Percentiles rank a stretch among this genome's conserved stretches.
phyloP scores from a whole-genome alignment of 2,329 filamentous ascomycete genomes.

The Colletotrichum karsti region DNA sequence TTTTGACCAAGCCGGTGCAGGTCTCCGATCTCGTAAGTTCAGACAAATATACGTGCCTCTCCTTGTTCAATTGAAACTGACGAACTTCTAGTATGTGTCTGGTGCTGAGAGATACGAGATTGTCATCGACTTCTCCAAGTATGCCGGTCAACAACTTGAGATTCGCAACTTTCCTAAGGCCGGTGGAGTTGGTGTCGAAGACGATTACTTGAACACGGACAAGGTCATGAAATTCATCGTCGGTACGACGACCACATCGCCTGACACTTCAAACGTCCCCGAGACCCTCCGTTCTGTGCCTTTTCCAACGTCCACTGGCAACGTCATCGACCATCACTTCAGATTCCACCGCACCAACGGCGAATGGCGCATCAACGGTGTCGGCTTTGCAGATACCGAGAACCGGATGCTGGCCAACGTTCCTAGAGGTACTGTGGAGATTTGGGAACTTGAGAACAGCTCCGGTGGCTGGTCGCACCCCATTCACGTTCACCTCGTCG shows the following conservation, averaged over 20 bases:
- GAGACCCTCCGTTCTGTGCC: slow-evolving; percentile 36
- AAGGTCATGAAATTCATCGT: slow-evolving; percentile 54
- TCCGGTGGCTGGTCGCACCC: slow-evolving; percentile 55
- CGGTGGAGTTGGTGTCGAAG: slow-evolving; percentile 44
- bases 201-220: slow-evolving; percentile 55
- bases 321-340: slow-evolving; percentile 28
- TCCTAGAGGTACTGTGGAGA: slow-evolving; percentile 49
- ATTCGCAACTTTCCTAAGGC: slow-evolving; percentile 50
- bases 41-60: too few relatives aligned
- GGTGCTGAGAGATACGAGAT: slow-evolving; percentile 64
- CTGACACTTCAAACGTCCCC: slow-evolving; percentile 34
- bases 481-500: slow-evolving; percentile 62
- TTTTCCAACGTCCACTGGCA: slow-evolving; percentile 10
- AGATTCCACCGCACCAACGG: slow-evolving; percentile 24
- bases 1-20: slow-evolving; percentile 49
- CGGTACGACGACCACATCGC: slow-evolving; percentile 44
- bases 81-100: slow-evolving; percentile 54
- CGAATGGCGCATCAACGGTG: slow-evolving; percentile 53
- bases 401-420: slow-evolving; percentile 51
- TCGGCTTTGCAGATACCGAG: slow-evolving; percentile 47
- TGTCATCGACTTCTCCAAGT: slow-evolving; percentile 58
- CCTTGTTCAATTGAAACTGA: slow-evolving; percentile 66
- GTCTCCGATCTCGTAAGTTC: slow-evolving; percentile 49
- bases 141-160: slow-evolving; percentile 57
- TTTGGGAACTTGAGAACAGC: slow-evolving; percentile 52